Evolutionary conservation across 805 yeast genomes (phyloP), one percentile per base, ranked within the genome.

Genomic region (Wickerhamomyces queroliae): DNA sequence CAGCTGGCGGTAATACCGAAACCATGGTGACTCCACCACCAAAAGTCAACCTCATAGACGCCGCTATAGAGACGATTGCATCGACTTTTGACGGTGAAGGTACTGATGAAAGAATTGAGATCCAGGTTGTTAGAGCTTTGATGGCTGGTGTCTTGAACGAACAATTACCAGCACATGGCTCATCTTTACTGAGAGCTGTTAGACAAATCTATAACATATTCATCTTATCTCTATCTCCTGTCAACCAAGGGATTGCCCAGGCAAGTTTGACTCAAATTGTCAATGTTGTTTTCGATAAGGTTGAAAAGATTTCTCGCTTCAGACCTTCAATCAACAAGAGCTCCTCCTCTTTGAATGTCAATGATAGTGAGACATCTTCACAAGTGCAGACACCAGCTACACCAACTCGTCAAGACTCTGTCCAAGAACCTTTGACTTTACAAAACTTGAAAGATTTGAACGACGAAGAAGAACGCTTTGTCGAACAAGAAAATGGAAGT

Each of bases 151-250:
- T 89, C 13, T 69, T 91, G 25, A 84, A 87, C 46, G 90, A 83
- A 43, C 74, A 76, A 26, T 70, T 85, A 61, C 85, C 90, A 21
- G 87, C 89, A 17, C 99, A 93, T 56, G 98, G 98, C 2, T 85
- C 89, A 8, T 78, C 90, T 1, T 67, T 93, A 38, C 67, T 93
- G 45, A 87, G 85, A 55, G 97, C 98, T 0, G 82, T 95, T 27
- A 77, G 98, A 60, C 96, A 87, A 54, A 87, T 91, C 21, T 93
- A 93, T 66, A 90, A 89, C 58, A 85, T 95, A 21, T 95, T 91
- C 55, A 82, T 93, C 31, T 73, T 87, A 40, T 88, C 97, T 0
- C 69, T 84, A 43, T 79, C 83, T 16, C 78, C 91, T 3, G 69
- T 84, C 20, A 91, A 89, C 56, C 99, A 93, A 63, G 85, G 89